phyloP scores from a whole-genome alignment of 1,284 basidiomycete genomes.

The Lentinula novae-zelandiae region DNA sequence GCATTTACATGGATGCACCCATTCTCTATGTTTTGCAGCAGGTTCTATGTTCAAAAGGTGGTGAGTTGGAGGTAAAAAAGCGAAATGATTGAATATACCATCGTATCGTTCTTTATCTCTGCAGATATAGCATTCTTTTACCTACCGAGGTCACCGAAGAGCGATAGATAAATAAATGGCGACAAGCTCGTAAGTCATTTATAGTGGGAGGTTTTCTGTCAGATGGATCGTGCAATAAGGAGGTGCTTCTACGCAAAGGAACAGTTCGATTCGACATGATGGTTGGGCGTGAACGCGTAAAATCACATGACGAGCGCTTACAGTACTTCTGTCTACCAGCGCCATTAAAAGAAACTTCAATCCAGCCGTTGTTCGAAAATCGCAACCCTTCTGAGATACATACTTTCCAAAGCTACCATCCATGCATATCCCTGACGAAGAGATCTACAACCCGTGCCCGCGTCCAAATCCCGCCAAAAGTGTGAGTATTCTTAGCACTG shows the following conservation, averaged over 20 bases:
- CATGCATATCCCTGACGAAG: no score
- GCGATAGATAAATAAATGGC: neutral
- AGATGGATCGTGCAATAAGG: neutral
- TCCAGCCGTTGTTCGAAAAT: no score
- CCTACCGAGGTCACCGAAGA: neutral
- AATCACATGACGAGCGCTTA: neutral
- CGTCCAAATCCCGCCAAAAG: no score
- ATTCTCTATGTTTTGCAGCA: neutral
- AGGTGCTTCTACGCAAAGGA: neutral
- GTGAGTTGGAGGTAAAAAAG: neutral
- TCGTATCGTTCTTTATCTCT: constrained; percentile 12
- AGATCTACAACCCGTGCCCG: no score
- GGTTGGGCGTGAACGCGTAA: no score
- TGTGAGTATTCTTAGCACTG: no score
- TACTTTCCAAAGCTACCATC: no score
- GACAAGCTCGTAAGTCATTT: constrained; percentile 10
- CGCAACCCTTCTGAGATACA: no score
- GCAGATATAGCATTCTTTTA: constrained; percentile 12
- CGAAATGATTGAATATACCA: neutral
- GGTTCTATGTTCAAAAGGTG: neutral
- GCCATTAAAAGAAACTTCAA: no score
- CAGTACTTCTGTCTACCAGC: neutral
- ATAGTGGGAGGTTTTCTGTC: constrained; percentile 4
- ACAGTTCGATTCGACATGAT: neutral
- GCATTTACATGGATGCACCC: constrained; percentile 17